Evolutionary conservation across 257 asterid species (phyloP), one percentile per base, ranked within the genome.

Genomic region (Lavandula angustifolia): DNA sequence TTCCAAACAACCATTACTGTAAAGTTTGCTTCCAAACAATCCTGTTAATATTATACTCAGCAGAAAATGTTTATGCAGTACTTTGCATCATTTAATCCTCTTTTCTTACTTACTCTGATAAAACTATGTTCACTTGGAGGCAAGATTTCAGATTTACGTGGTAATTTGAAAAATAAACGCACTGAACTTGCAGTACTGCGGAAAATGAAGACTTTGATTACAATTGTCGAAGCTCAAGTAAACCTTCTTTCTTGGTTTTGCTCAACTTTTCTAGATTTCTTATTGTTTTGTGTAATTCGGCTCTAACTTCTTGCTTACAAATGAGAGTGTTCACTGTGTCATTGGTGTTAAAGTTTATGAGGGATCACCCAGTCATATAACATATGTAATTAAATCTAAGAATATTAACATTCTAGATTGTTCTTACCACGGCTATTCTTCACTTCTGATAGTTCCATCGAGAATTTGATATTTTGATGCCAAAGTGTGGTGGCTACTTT

Each of bases 141-240:
- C 69, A 73, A 77, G 79, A 64, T 92, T 54, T 69, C 86, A 0
- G 87, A 79, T n/a, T 44, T 85, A 38, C 84, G 85, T 0, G 82
- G 67, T 11, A 60, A 54, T 18, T 95, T 87, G 65, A 62, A 62
- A 64, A 73, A 22, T 68, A 87, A 73, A 56, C 84, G 83, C 13
- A 16, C 43, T 3, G 87, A 89, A 69, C 78, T 87, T 58, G 82
- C 73, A 29, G 22, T 67, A 11, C 51, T 85, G 74, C 75, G 51
- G 71, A 64, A 82, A 55, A 53, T 71, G 38, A 72, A 79, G 62
- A 56, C 79, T 48, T 65, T 79, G 62, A 69, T 77, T 5, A 55
- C 80, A 11, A 47, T 84, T 49, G 75, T 87, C 18, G 89, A 85
- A 72, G 80, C 80, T 67, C 95, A 92, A 62, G 96, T 89, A 81